Percentiles rank a stretch among this genome's conserved stretches.
Evolutionary conservation across 1,139 yeast genomes (phyloP).

Genomic region (Debaryomyces udenii): DNA sequence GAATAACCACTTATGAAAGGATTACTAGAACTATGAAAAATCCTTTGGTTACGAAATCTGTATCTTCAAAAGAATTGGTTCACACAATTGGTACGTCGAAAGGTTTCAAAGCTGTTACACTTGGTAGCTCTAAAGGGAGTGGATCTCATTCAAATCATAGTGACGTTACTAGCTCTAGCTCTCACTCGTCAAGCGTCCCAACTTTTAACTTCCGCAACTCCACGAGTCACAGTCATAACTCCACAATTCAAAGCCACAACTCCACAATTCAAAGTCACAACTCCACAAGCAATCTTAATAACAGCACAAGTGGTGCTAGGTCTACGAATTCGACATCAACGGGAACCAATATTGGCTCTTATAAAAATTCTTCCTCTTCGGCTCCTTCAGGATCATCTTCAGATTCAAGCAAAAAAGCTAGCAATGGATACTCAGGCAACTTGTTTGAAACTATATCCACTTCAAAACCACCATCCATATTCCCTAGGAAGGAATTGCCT

Average conservation of each 20-base stretch:
- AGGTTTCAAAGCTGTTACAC: slow-evolving; percentile 3
- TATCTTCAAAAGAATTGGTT: slow-evolving; percentile 15
- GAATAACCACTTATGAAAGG: slow-evolving; percentile 21
- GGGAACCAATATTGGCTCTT: background rate
- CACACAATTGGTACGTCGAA: slow-evolving; percentile 8
- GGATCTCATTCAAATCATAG: background rate
- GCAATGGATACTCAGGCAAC: slow-evolving; percentile 24
- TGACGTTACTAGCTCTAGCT: background rate
- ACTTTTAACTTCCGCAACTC: background rate
- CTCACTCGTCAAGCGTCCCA: background rate
- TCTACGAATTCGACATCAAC: background rate
- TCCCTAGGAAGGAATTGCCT: slow-evolving; percentile 52
- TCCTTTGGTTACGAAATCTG: slow-evolving; percentile 32
- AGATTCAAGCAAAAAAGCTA: slow-evolving; percentile 1
- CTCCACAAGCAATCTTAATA: background rate
- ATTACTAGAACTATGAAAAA: slow-evolving; percentile 26
- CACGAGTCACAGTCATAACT: background rate
- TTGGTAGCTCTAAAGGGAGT: background rate
- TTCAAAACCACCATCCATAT: slow-evolving; percentile 50
- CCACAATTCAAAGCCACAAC: background rate
- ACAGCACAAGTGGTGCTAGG: background rate
- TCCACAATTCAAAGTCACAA: background rate
- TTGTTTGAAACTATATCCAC: slow-evolving; percentile 56
- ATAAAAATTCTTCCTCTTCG: slow-evolving; percentile 5
- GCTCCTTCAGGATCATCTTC: slow-evolving; percentile 3